A percentile compares a stretch with the other conserved stretches of the same genome.
Evolutionary conservation across 352 stramenopile genomes (phyloP).

Genomic region (Pythium aquatile): DNA sequence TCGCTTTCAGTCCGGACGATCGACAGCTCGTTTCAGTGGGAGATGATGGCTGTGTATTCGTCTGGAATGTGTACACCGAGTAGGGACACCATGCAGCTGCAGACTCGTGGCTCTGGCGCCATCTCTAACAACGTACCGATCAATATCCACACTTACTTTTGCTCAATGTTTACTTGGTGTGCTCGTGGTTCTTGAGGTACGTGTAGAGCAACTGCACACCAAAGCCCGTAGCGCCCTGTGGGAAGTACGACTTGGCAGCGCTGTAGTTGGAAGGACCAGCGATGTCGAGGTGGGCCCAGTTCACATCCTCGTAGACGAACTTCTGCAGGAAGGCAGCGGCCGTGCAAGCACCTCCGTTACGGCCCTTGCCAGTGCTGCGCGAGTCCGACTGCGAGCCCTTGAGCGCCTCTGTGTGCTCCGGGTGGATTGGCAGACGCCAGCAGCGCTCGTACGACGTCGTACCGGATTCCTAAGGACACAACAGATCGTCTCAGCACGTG

Average conservation of each 20-base stretch:
- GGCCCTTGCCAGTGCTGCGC: slow-evolving; percentile 71
- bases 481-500: background rate
- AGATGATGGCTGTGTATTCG: slow-evolving; percentile 89
- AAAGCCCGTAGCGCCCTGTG: slow-evolving; percentile 83
- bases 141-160: slow-evolving; percentile 1
- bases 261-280: slow-evolving; percentile 86
- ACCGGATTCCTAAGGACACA: slow-evolving; percentile 39
- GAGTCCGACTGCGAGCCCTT: slow-evolving; percentile 81
- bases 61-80: slow-evolving; percentile 91
- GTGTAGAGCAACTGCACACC: slow-evolving; percentile 86
- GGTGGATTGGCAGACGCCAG: slow-evolving; percentile 88
- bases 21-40: slow-evolving; percentile 90
- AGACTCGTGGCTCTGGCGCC: background rate
- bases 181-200: slow-evolving; percentile 78
- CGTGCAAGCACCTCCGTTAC: slow-evolving; percentile 80
- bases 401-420: slow-evolving; percentile 79
- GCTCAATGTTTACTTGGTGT: slow-evolving; percentile 24
- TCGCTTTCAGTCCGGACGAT: slow-evolving; percentile 90
- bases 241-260: slow-evolving; percentile 80
- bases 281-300: slow-evolving; percentile 91
- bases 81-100: background rate
- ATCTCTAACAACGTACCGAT: background rate
- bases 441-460: slow-evolving; percentile 76
- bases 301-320: slow-evolving; percentile 83
- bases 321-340: slow-evolving; percentile 88